phyloP scores from a whole-genome alignment of 139 green algal genomes.

The Picochlorum sp. region DNA sequence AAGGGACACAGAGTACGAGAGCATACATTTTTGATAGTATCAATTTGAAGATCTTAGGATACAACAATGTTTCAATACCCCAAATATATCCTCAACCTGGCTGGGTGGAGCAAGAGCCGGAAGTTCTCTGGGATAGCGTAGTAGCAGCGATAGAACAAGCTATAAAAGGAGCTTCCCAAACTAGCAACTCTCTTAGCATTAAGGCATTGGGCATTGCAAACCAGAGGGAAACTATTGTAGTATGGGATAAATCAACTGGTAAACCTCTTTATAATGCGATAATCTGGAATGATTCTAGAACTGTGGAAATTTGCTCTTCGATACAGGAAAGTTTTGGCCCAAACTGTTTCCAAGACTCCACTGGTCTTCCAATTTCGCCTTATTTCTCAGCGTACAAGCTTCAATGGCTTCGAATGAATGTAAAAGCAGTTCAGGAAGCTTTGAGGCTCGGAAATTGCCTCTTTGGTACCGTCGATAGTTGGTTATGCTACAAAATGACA shows the following conservation, averaged over 20 bases:
- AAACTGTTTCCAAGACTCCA: constrained; percentile 35
- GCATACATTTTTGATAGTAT: constrained; percentile 76
- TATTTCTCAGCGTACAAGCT: constrained; percentile 96
- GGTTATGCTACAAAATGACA: constrained; percentile 93
- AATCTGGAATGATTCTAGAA: constrained; percentile 90
- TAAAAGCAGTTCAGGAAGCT: constrained; percentile 48
- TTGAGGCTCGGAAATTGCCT: constrained; percentile 16
- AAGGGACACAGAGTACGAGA: constrained; percentile 85
- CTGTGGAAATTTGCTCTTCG: constrained; percentile 33
- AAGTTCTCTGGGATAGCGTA: constrained; percentile 61
- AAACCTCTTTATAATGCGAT: constrained; percentile 85
- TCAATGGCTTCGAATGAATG: constrained; percentile 83
- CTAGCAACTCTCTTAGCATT: background rate
- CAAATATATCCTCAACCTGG: constrained; percentile 65
- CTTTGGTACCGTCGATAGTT: constrained; percentile 93
- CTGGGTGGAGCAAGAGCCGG: constrained; percentile 91
- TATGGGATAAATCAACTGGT: constrained; percentile 73
- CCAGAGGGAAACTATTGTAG: constrained; percentile 84
- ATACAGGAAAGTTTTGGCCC: constrained; percentile 21
- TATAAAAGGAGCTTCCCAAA: constrained; percentile 24
- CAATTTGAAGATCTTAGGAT: constrained; percentile 35
- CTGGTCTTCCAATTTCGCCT: constrained; percentile 83
- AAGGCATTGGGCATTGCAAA: constrained; percentile 86
- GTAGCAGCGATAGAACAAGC: constrained; percentile 46
- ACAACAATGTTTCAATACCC: constrained; percentile 52